These are phyloP conservation scores for Colletotrichum sp. DNA, from an alignment of 2,329 filamentous ascomycete species.

Conservation along the genomic window DNA sequence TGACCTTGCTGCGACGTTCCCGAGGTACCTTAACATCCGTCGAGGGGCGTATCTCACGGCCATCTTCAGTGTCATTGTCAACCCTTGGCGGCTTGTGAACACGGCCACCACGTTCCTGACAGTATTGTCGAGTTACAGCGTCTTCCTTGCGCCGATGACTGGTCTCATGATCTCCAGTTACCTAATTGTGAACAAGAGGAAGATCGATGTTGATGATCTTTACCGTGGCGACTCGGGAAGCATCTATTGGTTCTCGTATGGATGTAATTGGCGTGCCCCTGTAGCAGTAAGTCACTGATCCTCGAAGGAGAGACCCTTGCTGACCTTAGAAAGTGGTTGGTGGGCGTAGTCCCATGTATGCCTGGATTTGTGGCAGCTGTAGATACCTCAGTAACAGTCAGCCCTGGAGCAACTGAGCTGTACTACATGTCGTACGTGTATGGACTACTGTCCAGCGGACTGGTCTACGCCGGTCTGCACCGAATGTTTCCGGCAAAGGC, in stretches of 20 bases:
- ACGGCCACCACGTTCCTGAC: constrained; percentile 39
- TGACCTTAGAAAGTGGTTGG: constrained; percentile 36
- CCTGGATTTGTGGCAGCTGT: constrained; percentile 48
- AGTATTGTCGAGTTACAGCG: constrained; percentile 39
- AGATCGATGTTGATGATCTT: constrained; percentile 40
- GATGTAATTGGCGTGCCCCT: constrained; percentile 44
- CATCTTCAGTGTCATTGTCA: constrained; percentile 38
- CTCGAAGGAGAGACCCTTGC: not conserved
- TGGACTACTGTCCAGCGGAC: constrained; percentile 37
- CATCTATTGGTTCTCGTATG: constrained; percentile 45
- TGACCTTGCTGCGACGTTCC: constrained; percentile 42
- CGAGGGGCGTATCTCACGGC: constrained; percentile 41
- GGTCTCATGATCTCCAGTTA: constrained; percentile 44
- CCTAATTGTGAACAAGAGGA: constrained; percentile 33
- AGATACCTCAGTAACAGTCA: constrained; percentile 33
- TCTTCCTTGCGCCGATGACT: constrained; percentile 43
- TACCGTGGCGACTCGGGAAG: constrained; percentile 32
- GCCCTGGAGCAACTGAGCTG: constrained; percentile 40
- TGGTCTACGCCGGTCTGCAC: constrained; percentile 36
- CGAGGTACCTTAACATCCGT: constrained; percentile 41
- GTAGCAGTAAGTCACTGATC: constrained; percentile 36
- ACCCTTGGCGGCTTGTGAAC: constrained; percentile 43
- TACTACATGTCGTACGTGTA: constrained; percentile 45
- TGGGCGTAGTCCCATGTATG: constrained; percentile 42
- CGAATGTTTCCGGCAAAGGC: constrained; percentile 27